These are phyloP conservation scores for Priceomyces haplophilus DNA, from an alignment of 805 yeast species.

Conservation along the genomic window DNA sequence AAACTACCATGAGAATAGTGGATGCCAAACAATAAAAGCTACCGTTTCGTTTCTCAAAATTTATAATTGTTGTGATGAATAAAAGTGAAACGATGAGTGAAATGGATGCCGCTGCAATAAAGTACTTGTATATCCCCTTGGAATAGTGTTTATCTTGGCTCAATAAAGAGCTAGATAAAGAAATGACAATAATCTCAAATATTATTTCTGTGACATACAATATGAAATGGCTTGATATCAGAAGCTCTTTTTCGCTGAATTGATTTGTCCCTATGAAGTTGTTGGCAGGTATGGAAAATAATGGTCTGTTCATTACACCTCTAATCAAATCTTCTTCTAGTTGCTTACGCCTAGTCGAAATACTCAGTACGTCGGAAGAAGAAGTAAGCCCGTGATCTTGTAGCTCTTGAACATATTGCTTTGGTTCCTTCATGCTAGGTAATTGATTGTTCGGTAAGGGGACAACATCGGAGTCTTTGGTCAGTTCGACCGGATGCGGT, in stretches of 20 bases:
- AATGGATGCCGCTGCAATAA: constrained; percentile 35
- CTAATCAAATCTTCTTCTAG: constrained; percentile 28
- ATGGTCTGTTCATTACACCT: constrained; percentile 33
- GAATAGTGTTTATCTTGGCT: constrained; percentile 21
- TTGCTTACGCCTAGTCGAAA: constrained; percentile 19
- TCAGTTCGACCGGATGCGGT: not conserved
- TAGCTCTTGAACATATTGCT: constrained; percentile 10
- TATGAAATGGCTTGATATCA: constrained; percentile 26
- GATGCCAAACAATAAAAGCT: constrained; percentile 38
- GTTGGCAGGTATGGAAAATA: constrained; percentile 20
- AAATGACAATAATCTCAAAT: constrained; percentile 25
- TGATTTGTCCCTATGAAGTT: constrained; percentile 13
- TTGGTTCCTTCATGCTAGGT: constrained; percentile 24
- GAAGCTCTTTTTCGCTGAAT: constrained; percentile 12
- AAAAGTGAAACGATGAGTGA: constrained; percentile 31
- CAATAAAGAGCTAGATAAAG: constrained; percentile 24
- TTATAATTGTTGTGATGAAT: constrained; percentile 35
- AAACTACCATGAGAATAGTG: constrained; percentile 30
- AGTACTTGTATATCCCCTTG: constrained; percentile 30
- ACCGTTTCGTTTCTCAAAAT: constrained; percentile 39
- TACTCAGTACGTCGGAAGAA: constrained; percentile 14
- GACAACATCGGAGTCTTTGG: constrained; percentile 4
- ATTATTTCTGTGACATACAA: constrained; percentile 30
- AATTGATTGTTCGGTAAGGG: constrained; percentile 15
- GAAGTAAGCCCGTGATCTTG: not conserved